Base-by-base conservation (phyloP, 139 green algal species). In the Asterochloris sp. region DNA sequence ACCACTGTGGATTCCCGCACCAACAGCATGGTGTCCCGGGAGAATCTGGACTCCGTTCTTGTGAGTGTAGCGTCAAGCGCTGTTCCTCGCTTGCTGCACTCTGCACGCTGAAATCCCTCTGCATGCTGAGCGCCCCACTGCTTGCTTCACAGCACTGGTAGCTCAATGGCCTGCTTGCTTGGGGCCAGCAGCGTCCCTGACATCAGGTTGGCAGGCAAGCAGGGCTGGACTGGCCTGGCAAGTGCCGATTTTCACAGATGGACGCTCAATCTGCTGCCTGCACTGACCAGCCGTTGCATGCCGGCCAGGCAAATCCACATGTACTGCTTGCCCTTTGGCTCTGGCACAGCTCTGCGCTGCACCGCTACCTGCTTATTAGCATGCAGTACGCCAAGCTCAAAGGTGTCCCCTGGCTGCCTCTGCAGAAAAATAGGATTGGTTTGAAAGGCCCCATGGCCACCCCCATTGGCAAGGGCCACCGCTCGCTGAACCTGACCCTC, bases 361-460 rank as follows among this genome's bases (percentile, higher is more conserved):
- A 71, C 21, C 21, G 8, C 66, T 71, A 21, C 38, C 4, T 71
- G 66, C 66, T 71, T 21, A 10, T 71, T 71, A 13, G 66, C 66
- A 71, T 26, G 66, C 61, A 71, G n/a, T 24, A 47, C 11, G 73
- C 73, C 60, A 78, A 17, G 13, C 68, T 47, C 54, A 47, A 24
- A 9, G 21, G 66, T 24, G 21, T 4, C 77, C 11, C 71, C 66
- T 38, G 27, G 24, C 23, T 16, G 28, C 62, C 26, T 11, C 69
- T 81, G 85, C 89, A 96, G 91, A 93, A 93, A 76, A 85, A 97
- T 83, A 89, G 88, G 27, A 94, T 98, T 76, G 96, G 96, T 11
- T 90, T 99, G 15, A 98, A 99, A 84, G 96, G 95, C 0, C 96
- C 96, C 26, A 99, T 99, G 96, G 88, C 96, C 60, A 99, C 96